These are phyloP conservation scores for Aspergillus wentii DNA, from an alignment of 495 filamentous ascomycete genomes.

Conservation along the genomic window DNA sequence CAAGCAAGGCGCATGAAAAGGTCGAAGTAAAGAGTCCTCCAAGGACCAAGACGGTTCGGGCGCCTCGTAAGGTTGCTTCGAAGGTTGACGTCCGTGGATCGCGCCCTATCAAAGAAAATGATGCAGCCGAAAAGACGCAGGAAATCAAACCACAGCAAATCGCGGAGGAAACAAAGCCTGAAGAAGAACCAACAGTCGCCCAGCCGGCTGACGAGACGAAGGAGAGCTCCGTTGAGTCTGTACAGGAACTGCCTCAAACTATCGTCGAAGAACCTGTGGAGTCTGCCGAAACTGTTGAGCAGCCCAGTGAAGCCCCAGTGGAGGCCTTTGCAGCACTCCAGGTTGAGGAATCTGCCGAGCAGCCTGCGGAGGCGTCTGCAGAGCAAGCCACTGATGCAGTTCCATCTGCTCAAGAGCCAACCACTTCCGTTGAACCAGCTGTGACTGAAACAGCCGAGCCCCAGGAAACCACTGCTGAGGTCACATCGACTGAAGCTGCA, in stretches of 20 bases:
- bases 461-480: not conserved
- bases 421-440: not conserved
- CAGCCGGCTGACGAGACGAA: slow-evolving; percentile 4
- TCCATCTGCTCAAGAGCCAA: slow-evolving; percentile 1
- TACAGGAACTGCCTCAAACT: slow-evolving; percentile 5
- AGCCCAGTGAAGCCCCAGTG: not conserved
- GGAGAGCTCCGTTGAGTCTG: slow-evolving; percentile 1
- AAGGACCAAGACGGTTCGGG: slow-evolving; percentile 16
- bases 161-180: slow-evolving; percentile 15
- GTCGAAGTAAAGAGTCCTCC: slow-evolving; percentile 40
- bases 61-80: slow-evolving; percentile 13
- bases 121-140: not conserved
- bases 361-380: slow-evolving; percentile 2
- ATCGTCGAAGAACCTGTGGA: not conserved
- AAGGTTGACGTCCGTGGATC: slow-evolving; percentile 20
- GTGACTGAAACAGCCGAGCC: not conserved
- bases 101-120: slow-evolving; percentile 19
- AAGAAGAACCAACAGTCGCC: slow-evolving; percentile 14
- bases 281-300: not conserved
- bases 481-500: not conserved
- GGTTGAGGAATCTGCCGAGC: slow-evolving; percentile 4
- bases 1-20: slow-evolving; percentile 74
- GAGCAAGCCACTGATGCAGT: slow-evolving; percentile 2
- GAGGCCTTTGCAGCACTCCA: not conserved
- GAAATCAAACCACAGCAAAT: not conserved